A percentile compares a stretch with the other conserved stretches of the same genome.
Conservation (phyloP, 805 yeast species). For the Brettanomyces nanus region DNA sequence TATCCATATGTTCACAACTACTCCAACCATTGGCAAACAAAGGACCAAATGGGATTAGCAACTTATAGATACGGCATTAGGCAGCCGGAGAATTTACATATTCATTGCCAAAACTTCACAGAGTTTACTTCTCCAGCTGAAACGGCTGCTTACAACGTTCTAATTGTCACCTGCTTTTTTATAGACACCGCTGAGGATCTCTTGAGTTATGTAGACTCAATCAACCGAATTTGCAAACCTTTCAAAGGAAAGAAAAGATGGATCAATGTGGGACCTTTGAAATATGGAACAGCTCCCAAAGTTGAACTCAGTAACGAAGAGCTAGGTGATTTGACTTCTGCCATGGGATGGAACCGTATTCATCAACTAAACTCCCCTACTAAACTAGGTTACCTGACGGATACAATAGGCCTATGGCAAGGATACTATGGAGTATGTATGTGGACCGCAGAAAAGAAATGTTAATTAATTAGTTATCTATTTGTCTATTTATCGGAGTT, state of each 20-base stretch:
- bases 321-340: constrained; percentile 38
- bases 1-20: constrained; percentile 57
- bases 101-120: constrained; percentile 59
- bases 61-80: constrained; percentile 18
- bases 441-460: constrained; percentile 34
- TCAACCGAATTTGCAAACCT: constrained; percentile 34
- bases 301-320: constrained; percentile 74
- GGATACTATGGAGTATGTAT: constrained; percentile 64
- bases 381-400: constrained; percentile 59
- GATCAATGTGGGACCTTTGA: constrained; percentile 89
- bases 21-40: constrained; percentile 48
- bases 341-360: constrained; percentile 57
- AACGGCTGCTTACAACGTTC: constrained; percentile 32
- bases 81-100: constrained; percentile 40
- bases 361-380: constrained; percentile 25
- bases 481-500: constrained; percentile 14
- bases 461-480: not conserved
- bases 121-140: constrained; percentile 28
- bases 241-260: constrained; percentile 43
- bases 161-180: constrained; percentile 66
- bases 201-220: constrained; percentile 63
- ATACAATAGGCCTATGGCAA: constrained; percentile 61
- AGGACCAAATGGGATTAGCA: constrained; percentile 44
- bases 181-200: constrained; percentile 89
- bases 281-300: constrained; percentile 80